A percentile compares a stretch with the other conserved stretches of the same genome.
Evolutionary conservation across 345 rosid genomes (phyloP).

Genomic region (Euphorbia peplus): DNA sequence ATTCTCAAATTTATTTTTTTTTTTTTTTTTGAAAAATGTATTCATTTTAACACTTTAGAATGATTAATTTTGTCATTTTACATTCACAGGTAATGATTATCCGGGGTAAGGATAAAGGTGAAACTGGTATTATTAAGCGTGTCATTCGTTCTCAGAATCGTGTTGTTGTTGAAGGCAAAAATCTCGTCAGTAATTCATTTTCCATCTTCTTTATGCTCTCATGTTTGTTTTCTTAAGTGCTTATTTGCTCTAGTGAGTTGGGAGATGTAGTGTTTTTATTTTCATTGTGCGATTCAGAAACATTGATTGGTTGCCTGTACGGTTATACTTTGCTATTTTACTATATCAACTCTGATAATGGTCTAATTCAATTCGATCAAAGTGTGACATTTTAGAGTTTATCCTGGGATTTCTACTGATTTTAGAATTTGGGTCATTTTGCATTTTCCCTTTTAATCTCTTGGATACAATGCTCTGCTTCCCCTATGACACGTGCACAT

Average conservation of each 20-base stretch:
- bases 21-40: not conserved
- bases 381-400: not conserved
- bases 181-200: slow-evolving; percentile 49
- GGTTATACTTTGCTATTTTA: not conserved
- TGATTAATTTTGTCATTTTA: not conserved
- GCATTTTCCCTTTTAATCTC: not conserved
- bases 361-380: not conserved
- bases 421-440: not conserved
- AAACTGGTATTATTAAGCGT: slow-evolving; percentile 67
- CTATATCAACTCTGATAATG: not conserved
- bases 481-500: not conserved
- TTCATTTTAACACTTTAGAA: not conserved
- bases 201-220: not conserved
- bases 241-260: not conserved
- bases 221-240: not conserved
- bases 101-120: slow-evolving; percentile 88
- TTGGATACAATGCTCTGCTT: not conserved
- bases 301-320: not conserved
- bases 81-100: slow-evolving; percentile 65
- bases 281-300: not conserved
- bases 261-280: not conserved
- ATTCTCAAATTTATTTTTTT: slow-evolving; percentile 13
- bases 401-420: not conserved
- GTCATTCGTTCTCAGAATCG: slow-evolving; percentile 85
- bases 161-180: slow-evolving; percentile 82